Conservation (phyloP, 164 flowering plant species). For the Vitis rotundifolia region DNA sequence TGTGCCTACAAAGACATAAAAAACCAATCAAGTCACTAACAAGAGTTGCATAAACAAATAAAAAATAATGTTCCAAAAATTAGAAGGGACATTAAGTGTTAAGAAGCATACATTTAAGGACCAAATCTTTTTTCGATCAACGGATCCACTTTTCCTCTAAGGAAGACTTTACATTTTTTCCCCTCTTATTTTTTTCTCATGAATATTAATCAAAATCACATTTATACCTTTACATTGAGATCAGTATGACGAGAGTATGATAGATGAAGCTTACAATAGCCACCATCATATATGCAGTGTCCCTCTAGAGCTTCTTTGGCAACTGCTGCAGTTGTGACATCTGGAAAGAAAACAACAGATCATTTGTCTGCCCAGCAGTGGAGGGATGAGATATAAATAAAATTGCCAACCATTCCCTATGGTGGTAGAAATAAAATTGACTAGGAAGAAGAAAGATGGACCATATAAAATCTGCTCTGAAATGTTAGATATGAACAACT, state of each 20-base stretch:
- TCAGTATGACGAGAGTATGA: conserved; percentile 99
- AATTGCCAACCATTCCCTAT: no score
- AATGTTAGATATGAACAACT: no score
- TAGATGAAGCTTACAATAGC: conserved; percentile 99
- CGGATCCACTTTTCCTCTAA: conserved; percentile 28
- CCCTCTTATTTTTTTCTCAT: conserved; percentile 15
- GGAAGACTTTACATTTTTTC: conserved; percentile 19
- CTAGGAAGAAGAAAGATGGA: no score
- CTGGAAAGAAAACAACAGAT: conserved; percentile 30
- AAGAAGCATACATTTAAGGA: conserved; percentile 42
- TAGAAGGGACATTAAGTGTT: conserved; percentile 20
- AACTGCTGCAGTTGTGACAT: conserved; percentile 67
- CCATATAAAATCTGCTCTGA: no score
- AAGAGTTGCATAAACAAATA: not conserved
- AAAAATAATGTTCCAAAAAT: not conserved
- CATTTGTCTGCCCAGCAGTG: not conserved
- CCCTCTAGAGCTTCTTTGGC: conserved; percentile 90
- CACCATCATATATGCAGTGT: conserved; percentile 98
- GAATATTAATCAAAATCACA: conserved; percentile 36
- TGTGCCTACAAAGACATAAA: conserved; percentile 44
- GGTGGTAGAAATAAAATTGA: no score
- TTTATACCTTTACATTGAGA: conserved; percentile 93
- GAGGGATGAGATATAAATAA: no score
- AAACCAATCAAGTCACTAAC: not conserved
- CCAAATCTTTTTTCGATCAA: conserved; percentile 26